Percentiles rank a stretch among this genome's conserved stretches.
Evolutionary conservation across 176 grass and related monocot species (phyloP).

Genomic region (Thinopyrum elongatum): DNA sequence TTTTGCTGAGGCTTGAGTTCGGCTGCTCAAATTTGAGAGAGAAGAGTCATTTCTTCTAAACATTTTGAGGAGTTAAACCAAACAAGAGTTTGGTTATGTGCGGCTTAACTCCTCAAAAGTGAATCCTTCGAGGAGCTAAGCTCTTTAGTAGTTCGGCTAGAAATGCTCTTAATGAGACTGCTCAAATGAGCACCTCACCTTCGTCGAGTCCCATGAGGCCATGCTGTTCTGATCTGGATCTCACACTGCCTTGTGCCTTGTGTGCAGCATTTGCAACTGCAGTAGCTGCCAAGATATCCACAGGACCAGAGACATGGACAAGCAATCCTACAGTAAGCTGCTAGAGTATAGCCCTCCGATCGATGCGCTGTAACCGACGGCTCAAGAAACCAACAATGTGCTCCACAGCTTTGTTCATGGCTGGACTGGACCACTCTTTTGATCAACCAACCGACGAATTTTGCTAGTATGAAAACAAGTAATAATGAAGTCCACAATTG

Average conservation of each 20-base stretch:
- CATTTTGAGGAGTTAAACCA: no score
- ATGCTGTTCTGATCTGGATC: conserved; percentile 52
- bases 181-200: no score
- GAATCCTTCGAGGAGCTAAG: no score
- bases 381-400: conserved; percentile 73
- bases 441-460: conserved; percentile 37
- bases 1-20: no score
- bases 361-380: conserved; percentile 36
- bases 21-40: no score
- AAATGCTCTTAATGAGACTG: no score
- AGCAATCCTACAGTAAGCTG: conserved; percentile 45
- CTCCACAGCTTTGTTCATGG: conserved; percentile 51
- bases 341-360: background rate
- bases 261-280: conserved; percentile 59
- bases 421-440: conserved; percentile 36
- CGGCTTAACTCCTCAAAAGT: no score
- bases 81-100: no score
- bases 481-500: conserved; percentile 33
- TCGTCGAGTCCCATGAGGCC: conserved; percentile 47
- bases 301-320: conserved; percentile 39
- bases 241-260: conserved; percentile 29
- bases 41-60: no score
- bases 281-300: conserved; percentile 66
- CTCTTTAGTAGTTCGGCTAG: no score
- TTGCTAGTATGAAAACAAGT: conserved; percentile 27